phyloP scores from a whole-genome alignment of 2,329 filamentous ascomycete species.

The Xylariaceae sp. region DNA sequence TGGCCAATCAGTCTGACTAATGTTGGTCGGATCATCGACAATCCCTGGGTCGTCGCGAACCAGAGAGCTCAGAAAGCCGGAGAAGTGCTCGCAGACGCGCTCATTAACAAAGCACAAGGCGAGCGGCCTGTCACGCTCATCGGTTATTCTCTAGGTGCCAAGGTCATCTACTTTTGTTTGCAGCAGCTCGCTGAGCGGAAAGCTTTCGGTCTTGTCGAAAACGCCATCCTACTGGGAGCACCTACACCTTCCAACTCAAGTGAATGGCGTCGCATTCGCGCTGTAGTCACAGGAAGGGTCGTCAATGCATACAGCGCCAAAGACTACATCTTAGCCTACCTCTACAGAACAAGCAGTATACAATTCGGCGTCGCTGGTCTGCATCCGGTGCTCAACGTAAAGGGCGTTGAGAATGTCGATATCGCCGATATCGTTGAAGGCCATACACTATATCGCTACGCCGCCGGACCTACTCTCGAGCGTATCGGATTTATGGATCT shows the following conservation, averaged over 20 bases:
- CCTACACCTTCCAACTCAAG: constrained; percentile 67
- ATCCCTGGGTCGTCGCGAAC: constrained; percentile 75
- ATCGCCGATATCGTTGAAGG: constrained; percentile 64
- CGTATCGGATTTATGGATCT: constrained; percentile 68
- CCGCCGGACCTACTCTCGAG: constrained; percentile 63
- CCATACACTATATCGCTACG: constrained; percentile 66
- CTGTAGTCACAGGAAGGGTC: constrained; percentile 74
- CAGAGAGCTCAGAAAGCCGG: constrained; percentile 71
- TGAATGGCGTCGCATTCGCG: constrained; percentile 75
- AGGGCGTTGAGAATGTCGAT: constrained; percentile 64
- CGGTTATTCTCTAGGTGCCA: constrained; percentile 76
- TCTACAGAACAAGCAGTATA: constrained; percentile 80
- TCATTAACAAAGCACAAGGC: constrained; percentile 79
- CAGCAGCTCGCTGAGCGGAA: constrained; percentile 69
- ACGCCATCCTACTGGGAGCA: constrained; percentile 76
- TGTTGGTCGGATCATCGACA: constrained; percentile 71
- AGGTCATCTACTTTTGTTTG: constrained; percentile 79
- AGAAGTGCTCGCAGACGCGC: constrained; percentile 70
- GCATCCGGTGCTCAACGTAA: constrained; percentile 64
- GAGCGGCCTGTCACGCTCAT: constrained; percentile 77
- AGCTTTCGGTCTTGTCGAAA: constrained; percentile 81
- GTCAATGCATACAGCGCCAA: constrained; percentile 85
- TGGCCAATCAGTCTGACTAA: constrained; percentile 64
- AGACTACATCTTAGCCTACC: constrained; percentile 82
- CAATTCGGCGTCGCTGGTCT: constrained; percentile 83